Conservation (phyloP, 2,329 filamentous ascomycete genomes). For the Aureobasidium sp. region DNA sequence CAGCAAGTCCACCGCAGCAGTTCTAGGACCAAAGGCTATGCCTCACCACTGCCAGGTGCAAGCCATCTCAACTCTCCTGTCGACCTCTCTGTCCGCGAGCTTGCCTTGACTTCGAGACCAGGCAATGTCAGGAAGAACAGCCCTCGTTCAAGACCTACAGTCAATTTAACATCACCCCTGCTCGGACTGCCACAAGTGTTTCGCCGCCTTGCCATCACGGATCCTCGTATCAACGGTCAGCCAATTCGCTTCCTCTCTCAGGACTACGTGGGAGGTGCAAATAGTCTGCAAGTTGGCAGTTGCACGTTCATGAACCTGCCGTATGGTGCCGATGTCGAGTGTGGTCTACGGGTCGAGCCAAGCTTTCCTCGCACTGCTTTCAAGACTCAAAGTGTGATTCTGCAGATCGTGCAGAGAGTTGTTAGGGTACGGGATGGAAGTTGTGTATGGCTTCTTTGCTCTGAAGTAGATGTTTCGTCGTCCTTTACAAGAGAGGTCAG, state of each 20-base stretch:
- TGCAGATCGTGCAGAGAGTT: constrained; percentile 26
- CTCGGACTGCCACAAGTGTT: constrained; percentile 7
- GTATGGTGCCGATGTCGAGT: constrained; percentile 24
- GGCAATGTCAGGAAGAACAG: neutral
- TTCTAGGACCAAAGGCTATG: neutral
- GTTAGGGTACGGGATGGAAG: constrained; percentile 24
- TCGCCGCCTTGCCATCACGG: constrained; percentile 20
- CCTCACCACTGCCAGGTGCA: constrained; percentile 4
- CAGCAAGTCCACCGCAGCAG: neutral
- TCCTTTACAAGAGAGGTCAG: neutral
- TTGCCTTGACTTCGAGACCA: neutral
- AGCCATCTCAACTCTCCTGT: constrained; percentile 6
- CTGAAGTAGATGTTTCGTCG: constrained; percentile 25
- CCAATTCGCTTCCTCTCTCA: constrained; percentile 24
- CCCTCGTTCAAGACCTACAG: neutral
- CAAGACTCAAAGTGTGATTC: constrained; percentile 19
- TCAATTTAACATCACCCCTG: neutral
- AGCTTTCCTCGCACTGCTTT: neutral
- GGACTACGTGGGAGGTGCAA: constrained; percentile 19
- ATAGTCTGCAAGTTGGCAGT: constrained; percentile 21
- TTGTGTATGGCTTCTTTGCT: constrained; percentile 22
- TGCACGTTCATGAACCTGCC: constrained; percentile 26
- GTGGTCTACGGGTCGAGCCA: constrained; percentile 24
- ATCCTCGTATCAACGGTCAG: constrained; percentile 25
- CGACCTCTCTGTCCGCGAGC: neutral